Conservation (phyloP, 2,329 filamentous ascomycete genomes). For the Cladosporium austrohemisphaericum region DNA sequence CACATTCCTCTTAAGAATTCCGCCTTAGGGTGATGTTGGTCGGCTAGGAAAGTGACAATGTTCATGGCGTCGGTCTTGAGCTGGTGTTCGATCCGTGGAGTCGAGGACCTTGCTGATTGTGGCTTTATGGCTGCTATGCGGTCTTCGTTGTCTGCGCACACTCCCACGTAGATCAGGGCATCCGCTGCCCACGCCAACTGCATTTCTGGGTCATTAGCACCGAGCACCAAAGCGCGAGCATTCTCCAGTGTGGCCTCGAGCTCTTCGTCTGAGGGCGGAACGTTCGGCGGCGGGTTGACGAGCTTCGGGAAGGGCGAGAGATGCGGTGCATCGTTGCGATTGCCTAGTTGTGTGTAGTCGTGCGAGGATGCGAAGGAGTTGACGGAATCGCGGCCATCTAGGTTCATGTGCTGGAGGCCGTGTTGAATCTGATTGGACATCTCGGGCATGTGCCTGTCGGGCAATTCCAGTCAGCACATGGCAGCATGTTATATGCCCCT, state of each 20-base stretch:
- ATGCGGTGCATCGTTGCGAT: conserved; percentile 59
- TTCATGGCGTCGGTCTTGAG: conserved; percentile 84
- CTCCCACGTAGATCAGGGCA: conserved; percentile 82
- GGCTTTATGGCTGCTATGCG: conserved; percentile 55
- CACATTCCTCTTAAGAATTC: conserved; percentile 94
- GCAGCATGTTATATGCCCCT: neutral
- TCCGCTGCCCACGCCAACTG: conserved; percentile 97
- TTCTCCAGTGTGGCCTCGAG: conserved; percentile 86
- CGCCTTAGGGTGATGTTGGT: conserved; percentile 88
- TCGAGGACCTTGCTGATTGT: conserved; percentile 58
- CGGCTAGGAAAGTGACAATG: conserved; percentile 83
- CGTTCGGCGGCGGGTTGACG: conserved; percentile 72
- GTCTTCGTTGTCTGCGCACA: conserved; percentile 70
- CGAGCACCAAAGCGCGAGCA: conserved; percentile 76
- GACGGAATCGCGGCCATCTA: conserved; percentile 24
- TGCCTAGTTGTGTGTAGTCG: conserved; percentile 26
- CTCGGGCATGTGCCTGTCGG: conserved; percentile 51
- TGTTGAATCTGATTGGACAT: conserved; percentile 96
- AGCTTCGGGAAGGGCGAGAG: conserved; percentile 92
- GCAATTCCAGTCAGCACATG: neutral
- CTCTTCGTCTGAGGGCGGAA: conserved; percentile 90
- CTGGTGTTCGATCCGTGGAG: conserved; percentile 84
- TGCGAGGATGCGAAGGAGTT: conserved; percentile 19
- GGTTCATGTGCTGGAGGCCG: conserved; percentile 83
- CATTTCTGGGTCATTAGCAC: conserved; percentile 92